These are phyloP conservation scores for Hsuehochloa calcarea DNA, from an alignment of 176 grass and related monocot genomes.

Conservation along the genomic window DNA sequence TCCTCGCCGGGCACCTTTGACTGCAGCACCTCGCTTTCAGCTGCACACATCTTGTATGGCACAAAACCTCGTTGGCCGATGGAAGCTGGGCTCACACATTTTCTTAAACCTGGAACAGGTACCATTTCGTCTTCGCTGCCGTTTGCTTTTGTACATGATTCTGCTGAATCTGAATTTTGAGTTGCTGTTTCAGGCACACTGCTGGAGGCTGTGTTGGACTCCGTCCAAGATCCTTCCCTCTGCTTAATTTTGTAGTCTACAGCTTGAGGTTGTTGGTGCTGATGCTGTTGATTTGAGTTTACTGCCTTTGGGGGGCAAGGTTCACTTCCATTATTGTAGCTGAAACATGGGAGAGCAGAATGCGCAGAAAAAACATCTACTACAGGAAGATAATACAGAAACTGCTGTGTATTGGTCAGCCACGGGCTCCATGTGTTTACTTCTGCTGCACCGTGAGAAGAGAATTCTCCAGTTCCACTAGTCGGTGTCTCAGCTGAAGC, in stretches of 20 bases:
- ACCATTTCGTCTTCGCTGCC: neutral
- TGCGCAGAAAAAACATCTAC: constrained; percentile 26
- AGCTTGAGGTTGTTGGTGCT: constrained; percentile 16
- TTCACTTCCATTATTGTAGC: constrained; percentile 32
- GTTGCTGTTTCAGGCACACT: constrained; percentile 22
- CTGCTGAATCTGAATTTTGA: constrained; percentile 34
- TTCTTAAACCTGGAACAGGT: constrained; percentile 37
- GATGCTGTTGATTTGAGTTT: constrained; percentile 1
- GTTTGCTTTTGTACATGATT: constrained; percentile 29
- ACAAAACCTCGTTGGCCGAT: constrained; percentile 49
- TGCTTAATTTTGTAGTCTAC: neutral
- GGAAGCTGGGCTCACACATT: neutral
- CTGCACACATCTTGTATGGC: constrained; percentile 52
- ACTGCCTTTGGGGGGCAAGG: constrained; percentile 8
- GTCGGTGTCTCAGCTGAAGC: constrained; percentile 32
- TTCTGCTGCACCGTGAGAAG: constrained; percentile 15
- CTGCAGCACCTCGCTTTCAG: constrained; percentile 32
- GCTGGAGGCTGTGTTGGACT: constrained; percentile 39
- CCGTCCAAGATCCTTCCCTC: constrained; percentile 45
- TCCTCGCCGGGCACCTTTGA: constrained; percentile 12
- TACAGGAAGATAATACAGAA: constrained; percentile 48
- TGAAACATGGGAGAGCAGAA: constrained; percentile 29
- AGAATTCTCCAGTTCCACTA: constrained; percentile 11
- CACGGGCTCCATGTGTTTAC: constrained; percentile 37
- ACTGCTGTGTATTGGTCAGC: constrained; percentile 32